phyloP scores from a whole-genome alignment of 176 grass and related monocot genomes.

The Zea luxurians region DNA sequence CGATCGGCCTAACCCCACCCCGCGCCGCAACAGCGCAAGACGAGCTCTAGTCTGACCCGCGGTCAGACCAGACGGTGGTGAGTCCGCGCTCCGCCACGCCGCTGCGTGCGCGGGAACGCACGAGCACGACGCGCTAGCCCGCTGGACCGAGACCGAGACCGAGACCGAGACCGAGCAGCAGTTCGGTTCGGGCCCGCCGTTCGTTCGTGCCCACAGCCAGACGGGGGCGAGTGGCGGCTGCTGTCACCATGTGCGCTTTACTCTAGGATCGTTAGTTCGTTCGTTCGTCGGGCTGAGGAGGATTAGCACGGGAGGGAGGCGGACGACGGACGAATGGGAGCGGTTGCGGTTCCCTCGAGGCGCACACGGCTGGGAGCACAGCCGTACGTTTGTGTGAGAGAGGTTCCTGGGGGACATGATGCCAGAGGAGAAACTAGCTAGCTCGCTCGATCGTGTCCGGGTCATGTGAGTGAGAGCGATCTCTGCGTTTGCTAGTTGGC shows the following conservation, averaged over 20 bases:
- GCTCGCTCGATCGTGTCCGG: too few species aligned
- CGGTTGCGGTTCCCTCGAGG: background rate
- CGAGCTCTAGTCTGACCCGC: background rate
- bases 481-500: background rate
- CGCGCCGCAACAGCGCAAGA: background rate
- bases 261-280: background rate
- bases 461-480: background rate
- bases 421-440: background rate
- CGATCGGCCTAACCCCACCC: conserved; percentile 47
- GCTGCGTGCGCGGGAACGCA: background rate
- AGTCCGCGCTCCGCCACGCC: background rate
- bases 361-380: background rate
- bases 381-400: background rate
- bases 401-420: background rate
- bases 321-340: background rate
- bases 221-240: background rate
- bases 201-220: background rate
- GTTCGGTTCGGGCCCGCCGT: background rate
- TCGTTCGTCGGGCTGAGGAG: background rate
- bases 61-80: background rate
- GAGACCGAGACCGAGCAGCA: background rate
- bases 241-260: background rate
- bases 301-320: background rate
- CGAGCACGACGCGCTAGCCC: background rate
- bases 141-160: background rate